Evolutionary conservation across 495 filamentous ascomycete species (phyloP), one percentile per base, ranked within the genome.

Genomic region (Hypoxylon subgilvum): DNA sequence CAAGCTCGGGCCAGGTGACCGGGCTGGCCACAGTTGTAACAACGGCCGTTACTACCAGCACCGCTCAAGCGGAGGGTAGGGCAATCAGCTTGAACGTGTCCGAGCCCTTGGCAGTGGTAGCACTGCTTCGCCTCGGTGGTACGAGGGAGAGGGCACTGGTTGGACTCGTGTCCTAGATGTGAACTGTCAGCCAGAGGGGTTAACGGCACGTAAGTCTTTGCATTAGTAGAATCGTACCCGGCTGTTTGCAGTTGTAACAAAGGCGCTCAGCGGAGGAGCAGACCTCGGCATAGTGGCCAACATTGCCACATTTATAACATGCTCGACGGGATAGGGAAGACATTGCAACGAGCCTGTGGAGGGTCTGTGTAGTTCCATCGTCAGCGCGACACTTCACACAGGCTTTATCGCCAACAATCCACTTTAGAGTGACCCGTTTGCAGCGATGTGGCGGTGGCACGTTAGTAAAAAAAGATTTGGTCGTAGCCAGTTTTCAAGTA

Each of bases 241-340:
- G 89, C 77, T 93, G 89, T 82, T 92, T 92, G 92, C 94, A 99
- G 81, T 99, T 99, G 79, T 99, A 99, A 86, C 94, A 99, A 71
- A 97, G 88, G 70, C 94, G 88, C 80, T 97, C 92, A 39, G 92
- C 87, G 34, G 92, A 96, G 48, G 92, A 90, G 86, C 94, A 99
- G 60, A 93, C 91, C 82, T 99, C 94, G 65, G 94, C 94, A 73
- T 95, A 97, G 80, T 99, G 94, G 75, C 94, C 94, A 72, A 99
- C 92, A 70, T 96, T 96, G 77, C 95, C 95, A 82, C 95, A 99
- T 81, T 99, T 99, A 84, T 97, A 99, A 86, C 95, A 99, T 59
- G 93, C 95, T 75, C 95, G 90, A 74, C 94, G 91, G 72, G 92
- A 93, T 71, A 97, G 84, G 66, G 95, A 96, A 79, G 92, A 93